Evolutionary conservation across 2,329 filamentous ascomycete genomes (phyloP).

Genomic region (Fusarium tuaranense): DNA sequence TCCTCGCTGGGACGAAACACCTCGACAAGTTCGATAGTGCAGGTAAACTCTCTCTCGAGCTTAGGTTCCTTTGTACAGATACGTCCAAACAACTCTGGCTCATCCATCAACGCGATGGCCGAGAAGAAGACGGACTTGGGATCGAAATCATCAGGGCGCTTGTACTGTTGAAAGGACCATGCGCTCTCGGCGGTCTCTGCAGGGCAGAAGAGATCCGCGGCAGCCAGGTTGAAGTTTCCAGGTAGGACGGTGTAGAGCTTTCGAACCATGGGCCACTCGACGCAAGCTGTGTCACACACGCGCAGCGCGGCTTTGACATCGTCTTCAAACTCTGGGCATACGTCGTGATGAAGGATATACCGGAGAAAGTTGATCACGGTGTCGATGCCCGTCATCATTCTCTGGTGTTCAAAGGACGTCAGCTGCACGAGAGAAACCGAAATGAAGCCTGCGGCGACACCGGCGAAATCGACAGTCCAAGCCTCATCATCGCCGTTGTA

Average conservation of each 20-base stretch:
- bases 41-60: constrained; percentile 60
- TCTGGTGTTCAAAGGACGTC: constrained; percentile 65
- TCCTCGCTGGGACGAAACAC: constrained; percentile 61
- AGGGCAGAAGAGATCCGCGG: constrained; percentile 73
- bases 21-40: constrained; percentile 70
- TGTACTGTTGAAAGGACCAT: constrained; percentile 45
- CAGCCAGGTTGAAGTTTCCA: constrained; percentile 84
- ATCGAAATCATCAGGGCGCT: constrained; percentile 54
- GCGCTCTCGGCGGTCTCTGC: constrained; percentile 38
- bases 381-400: constrained; percentile 69
- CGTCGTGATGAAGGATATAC: constrained; percentile 86
- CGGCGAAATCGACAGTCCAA: constrained; percentile 85
- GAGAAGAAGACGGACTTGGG: constrained; percentile 58
- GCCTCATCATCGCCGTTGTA: constrained; percentile 65
- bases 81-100: constrained; percentile 48
- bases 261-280: constrained; percentile 73
- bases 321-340: constrained; percentile 82
- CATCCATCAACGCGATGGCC: constrained; percentile 55
- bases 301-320: constrained; percentile 75
- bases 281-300: constrained; percentile 74
- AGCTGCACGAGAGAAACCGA: constrained; percentile 67
- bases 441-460: constrained; percentile 83
- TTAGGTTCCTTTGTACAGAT: constrained; percentile 37
- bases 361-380: constrained; percentile 89
- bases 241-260: constrained; percentile 69